These are phyloP conservation scores for Pilobolus umbonatus DNA, from an alignment of 192 early-diverging fungal genomes.

Conservation along the genomic window DNA sequence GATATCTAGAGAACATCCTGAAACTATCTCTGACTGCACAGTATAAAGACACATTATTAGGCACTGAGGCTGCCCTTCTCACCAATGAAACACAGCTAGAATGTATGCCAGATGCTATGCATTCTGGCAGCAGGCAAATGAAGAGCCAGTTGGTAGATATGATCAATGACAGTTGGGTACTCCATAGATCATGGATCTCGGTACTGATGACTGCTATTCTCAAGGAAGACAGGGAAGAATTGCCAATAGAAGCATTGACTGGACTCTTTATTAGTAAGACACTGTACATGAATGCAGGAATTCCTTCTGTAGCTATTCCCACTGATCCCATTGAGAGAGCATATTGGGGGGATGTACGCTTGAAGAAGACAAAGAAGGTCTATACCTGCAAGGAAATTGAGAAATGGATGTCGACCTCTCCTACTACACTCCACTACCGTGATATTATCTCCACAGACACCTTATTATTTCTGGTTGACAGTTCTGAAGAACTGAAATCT, in stretches of 20 bases:
- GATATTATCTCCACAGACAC: not conserved
- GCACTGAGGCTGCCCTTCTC: slow-evolving; percentile 38
- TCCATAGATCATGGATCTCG: slow-evolving; percentile 21
- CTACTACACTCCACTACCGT: not conserved
- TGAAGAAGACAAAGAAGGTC: slow-evolving; percentile 26
- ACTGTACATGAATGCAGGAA: slow-evolving; percentile 28
- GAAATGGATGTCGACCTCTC: not conserved
- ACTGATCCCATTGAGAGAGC: slow-evolving; percentile 38
- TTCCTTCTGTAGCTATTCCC: slow-evolving; percentile 38
- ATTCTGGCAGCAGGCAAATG: slow-evolving; percentile 10
- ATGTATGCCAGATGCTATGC: slow-evolving; percentile 6
- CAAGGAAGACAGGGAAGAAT: not conserved
- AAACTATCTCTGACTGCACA: slow-evolving; percentile 34
- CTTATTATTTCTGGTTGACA: not conserved
- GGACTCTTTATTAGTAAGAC: slow-evolving; percentile 15
- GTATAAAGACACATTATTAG: slow-evolving; percentile 39
- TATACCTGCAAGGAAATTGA: slow-evolving; percentile 17
- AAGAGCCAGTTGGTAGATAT: slow-evolving; percentile 19
- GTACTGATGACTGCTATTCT: not conserved
- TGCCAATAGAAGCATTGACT: not conserved
- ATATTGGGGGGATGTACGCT: slow-evolving; percentile 37
- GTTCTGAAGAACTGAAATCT: not conserved
- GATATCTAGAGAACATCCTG: slow-evolving; percentile 39
- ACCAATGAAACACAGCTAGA: not conserved
- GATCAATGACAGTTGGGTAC: slow-evolving; percentile 24